Conservation (phyloP, 768 basidiomycete species). For the Strobilomyces dryophilus region DNA sequence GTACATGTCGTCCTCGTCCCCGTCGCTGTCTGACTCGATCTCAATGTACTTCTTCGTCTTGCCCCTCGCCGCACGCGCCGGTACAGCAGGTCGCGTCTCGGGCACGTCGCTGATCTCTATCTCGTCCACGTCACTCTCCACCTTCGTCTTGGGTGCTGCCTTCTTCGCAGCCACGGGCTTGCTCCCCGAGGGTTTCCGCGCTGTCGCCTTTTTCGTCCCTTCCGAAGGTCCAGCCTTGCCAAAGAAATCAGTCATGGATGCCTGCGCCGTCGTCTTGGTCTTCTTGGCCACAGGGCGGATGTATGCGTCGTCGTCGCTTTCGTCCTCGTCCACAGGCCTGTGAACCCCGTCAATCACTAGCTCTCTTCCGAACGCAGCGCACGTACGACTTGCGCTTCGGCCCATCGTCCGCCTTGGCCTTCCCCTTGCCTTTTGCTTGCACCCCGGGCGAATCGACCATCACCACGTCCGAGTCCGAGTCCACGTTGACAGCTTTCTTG, state of each 20-base stretch:
- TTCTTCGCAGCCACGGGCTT: conserved; percentile 60
- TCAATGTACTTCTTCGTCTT: conserved; percentile 62
- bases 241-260: conserved; percentile 59
- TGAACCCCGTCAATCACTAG: conserved; percentile 5
- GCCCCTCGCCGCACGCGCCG: conserved; percentile 46
- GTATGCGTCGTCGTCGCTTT: conserved; percentile 41
- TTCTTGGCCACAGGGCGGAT: conserved; percentile 53
- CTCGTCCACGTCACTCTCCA: conserved; percentile 40
- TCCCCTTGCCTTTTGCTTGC: conserved; percentile 41
- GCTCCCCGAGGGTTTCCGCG: conserved; percentile 53
- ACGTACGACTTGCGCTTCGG: conserved; percentile 70
- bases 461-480: conserved; percentile 39
- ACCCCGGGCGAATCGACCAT: conserved; percentile 22
- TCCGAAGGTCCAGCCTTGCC: conserved; percentile 38
- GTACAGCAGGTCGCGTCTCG: conserved; percentile 38
- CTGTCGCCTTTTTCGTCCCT: conserved; percentile 36
- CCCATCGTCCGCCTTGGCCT: conserved; percentile 34
- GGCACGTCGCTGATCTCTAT: conserved; percentile 39
- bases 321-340: conserved; percentile 33
- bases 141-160: conserved; percentile 33
- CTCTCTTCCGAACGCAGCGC: background rate
- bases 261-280: conserved; percentile 37
- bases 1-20: conserved; percentile 45
- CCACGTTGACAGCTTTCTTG: conserved; percentile 25
- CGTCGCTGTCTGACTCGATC: conserved; percentile 45